These are phyloP conservation scores for Peronospora tabacina DNA, from an alignment of 352 stramenopile species.

Conservation along the genomic window DNA sequence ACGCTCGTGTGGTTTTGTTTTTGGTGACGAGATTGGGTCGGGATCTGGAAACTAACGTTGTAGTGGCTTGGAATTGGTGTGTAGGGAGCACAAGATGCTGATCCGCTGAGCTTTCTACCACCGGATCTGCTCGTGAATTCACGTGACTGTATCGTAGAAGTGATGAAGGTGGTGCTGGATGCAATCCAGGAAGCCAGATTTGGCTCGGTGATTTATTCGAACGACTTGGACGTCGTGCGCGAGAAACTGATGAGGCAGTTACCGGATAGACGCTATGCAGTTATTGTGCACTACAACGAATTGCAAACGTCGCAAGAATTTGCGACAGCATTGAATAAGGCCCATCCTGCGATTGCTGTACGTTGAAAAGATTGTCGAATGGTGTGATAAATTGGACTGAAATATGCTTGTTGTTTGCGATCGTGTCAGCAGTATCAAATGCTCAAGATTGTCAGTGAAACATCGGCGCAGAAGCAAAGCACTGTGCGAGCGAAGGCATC, in stretches of 20 bases:
- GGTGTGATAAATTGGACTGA: slow-evolving; percentile 1
- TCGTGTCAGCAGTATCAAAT: slow-evolving; percentile 56
- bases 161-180: slow-evolving; percentile 57
- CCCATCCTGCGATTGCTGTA: slow-evolving; percentile 61
- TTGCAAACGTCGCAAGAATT: slow-evolving; percentile 86
- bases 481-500: slow-evolving; percentile 56
- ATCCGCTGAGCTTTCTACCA: slow-evolving; percentile 51
- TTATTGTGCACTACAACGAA: slow-evolving; percentile 92
- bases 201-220: slow-evolving; percentile 43
- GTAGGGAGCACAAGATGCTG: slow-evolving; percentile 63
- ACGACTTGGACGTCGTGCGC: slow-evolving; percentile 42
- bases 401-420: slow-evolving; percentile 1
- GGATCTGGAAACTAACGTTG: neutral
- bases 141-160: slow-evolving; percentile 53
- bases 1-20: neutral
- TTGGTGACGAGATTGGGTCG: neutral
- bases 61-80: neutral
- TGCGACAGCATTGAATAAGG: slow-evolving; percentile 59
- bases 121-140: slow-evolving; percentile 48
- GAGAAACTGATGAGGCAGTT: slow-evolving; percentile 45
- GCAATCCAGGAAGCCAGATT: slow-evolving; percentile 59
- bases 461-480: slow-evolving; percentile 66
- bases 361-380: slow-evolving; percentile 8
- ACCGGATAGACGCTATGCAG: slow-evolving; percentile 65
- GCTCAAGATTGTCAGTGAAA: slow-evolving; percentile 71